Percentiles rank a stretch among this genome's conserved stretches.
Conservation (phyloP, 352 stramenopile species). For the Globisporangium megalacanthum region DNA sequence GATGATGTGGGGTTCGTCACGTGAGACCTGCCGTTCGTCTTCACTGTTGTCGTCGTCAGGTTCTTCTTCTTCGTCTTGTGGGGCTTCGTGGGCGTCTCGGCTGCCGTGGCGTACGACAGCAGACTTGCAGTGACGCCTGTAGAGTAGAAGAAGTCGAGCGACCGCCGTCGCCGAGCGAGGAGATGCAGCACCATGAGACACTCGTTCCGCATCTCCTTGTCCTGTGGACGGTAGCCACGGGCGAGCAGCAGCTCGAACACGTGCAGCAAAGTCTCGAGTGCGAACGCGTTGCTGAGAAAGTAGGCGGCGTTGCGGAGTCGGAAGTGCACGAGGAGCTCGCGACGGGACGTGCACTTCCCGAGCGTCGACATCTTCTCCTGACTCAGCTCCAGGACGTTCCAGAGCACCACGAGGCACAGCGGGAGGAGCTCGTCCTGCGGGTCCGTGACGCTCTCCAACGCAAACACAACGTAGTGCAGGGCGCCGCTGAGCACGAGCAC, state of each 20-base stretch:
- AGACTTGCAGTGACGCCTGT: slow-evolving; percentile 54
- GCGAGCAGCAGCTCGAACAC: slow-evolving; percentile 50
- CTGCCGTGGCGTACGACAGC: slow-evolving; percentile 54
- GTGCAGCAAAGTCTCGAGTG: slow-evolving; percentile 51
- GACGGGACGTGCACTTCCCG: slow-evolving; percentile 36
- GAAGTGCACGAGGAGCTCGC: slow-evolving; percentile 54
- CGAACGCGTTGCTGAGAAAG: slow-evolving; percentile 55
- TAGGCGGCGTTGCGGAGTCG: slow-evolving; percentile 56
- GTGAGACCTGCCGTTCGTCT: neutral
- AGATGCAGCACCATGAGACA: slow-evolving; percentile 66
- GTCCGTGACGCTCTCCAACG: slow-evolving; percentile 47
- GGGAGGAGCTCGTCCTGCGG: slow-evolving; percentile 64
- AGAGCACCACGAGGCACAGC: slow-evolving; percentile 65
- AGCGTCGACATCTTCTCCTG: slow-evolving; percentile 44
- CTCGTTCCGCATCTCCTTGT: slow-evolving; percentile 78
- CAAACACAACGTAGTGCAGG: slow-evolving; percentile 62
- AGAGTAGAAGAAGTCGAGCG: slow-evolving; percentile 49
- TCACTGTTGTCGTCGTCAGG: neutral
- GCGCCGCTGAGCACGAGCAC: slow-evolving; percentile 56
- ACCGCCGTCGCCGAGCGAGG: slow-evolving; percentile 38
- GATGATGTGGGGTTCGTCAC: no score
- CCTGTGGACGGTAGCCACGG: slow-evolving; percentile 58
- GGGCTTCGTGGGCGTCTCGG: slow-evolving; percentile 8
- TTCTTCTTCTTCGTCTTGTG: slow-evolving; percentile 9
- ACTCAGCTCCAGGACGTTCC: slow-evolving; percentile 68